phyloP scores from a whole-genome alignment of 2,329 filamentous ascomycete species.

The Pseudovirgaria hyperparasitica region DNA sequence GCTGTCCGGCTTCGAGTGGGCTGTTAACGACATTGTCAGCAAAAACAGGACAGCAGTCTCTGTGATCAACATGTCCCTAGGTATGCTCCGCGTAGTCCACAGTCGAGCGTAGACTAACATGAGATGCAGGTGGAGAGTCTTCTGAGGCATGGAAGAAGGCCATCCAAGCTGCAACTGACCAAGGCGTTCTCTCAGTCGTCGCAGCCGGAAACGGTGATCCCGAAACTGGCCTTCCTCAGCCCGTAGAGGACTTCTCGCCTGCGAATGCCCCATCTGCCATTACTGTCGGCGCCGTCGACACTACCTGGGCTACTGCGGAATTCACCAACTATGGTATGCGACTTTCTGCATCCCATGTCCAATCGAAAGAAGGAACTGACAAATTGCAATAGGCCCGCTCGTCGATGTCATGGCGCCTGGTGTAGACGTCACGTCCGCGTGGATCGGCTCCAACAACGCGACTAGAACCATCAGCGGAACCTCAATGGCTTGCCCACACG shows the following conservation, averaged over 20 bases:
- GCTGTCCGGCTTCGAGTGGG: conserved; percentile 13
- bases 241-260: conserved; percentile 12
- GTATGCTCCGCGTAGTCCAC: conserved; percentile 11
- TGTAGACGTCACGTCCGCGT: conserved; percentile 30
- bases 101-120: conserved; percentile 1
- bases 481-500: conserved; percentile 53
- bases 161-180: conserved; percentile 10
- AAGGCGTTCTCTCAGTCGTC: conserved; percentile 16
- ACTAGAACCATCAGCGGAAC: conserved; percentile 42
- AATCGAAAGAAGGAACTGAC: not conserved
- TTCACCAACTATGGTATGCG: conserved; percentile 19
- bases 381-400: conserved; percentile 2
- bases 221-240: conserved; percentile 4
- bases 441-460: conserved; percentile 15
- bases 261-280: conserved; percentile 15
- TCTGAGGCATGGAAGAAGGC: conserved; percentile 14
- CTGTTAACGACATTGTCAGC: conserved; percentile 11
- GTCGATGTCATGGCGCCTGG: conserved; percentile 20
- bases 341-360: not conserved
- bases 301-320: conserved; percentile 9
- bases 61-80: conserved; percentile 19
- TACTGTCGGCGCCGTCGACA: conserved; percentile 17
- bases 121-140: conserved; percentile 6
- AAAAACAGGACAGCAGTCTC: conserved; percentile 9
- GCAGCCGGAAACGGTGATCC: conserved; percentile 19